A percentile compares a stretch with the other conserved stretches of the same genome.
Conservation (phyloP, 2,329 filamentous ascomycete genomes). For the Exutisphaerella laricina region DNA sequence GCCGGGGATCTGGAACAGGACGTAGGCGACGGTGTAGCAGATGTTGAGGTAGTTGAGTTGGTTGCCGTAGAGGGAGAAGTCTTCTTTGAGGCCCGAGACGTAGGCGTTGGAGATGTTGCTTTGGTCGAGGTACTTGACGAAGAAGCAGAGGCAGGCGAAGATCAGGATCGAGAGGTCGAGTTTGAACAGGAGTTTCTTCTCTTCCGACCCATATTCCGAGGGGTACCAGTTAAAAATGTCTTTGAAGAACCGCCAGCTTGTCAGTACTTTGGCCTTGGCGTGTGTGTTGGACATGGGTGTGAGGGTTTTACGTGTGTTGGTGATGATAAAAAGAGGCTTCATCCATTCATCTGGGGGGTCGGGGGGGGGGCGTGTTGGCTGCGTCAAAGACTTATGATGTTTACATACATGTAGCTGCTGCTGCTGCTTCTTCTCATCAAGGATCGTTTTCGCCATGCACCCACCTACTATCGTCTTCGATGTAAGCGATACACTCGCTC, state of each 20-base stretch:
- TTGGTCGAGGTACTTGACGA: constrained; percentile 27
- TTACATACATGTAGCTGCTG: too few species aligned
- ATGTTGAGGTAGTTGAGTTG: constrained; percentile 38
- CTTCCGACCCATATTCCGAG: constrained; percentile 5
- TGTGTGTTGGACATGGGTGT: too few species aligned
- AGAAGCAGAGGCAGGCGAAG: constrained; percentile 13
- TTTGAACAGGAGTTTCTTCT: constrained; percentile 16
- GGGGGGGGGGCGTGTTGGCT: too few species aligned
- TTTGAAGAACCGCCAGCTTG: constrained; percentile 5
- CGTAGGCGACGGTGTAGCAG: constrained; percentile 31
- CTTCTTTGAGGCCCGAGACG: constrained; percentile 40
- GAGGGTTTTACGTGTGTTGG: too few species aligned
- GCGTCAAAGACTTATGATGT: too few species aligned
- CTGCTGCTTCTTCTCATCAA: too few species aligned
- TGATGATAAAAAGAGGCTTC: too few species aligned
- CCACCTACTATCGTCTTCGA: too few species aligned
- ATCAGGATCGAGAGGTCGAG: constrained; percentile 16
- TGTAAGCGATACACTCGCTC: too few species aligned
- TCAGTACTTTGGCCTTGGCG: not conserved
- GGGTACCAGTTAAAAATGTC: constrained; percentile 14
- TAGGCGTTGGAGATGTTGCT: constrained; percentile 43
- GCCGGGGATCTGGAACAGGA: constrained; percentile 37
- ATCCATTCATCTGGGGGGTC: too few species aligned
- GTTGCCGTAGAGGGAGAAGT: constrained; percentile 35
- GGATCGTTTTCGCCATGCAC: too few species aligned